A percentile compares a stretch with the other conserved stretches of the same genome.
Conservation (phyloP, 352 stramenopile species). For the Thraustochytrium striatum region DNA sequence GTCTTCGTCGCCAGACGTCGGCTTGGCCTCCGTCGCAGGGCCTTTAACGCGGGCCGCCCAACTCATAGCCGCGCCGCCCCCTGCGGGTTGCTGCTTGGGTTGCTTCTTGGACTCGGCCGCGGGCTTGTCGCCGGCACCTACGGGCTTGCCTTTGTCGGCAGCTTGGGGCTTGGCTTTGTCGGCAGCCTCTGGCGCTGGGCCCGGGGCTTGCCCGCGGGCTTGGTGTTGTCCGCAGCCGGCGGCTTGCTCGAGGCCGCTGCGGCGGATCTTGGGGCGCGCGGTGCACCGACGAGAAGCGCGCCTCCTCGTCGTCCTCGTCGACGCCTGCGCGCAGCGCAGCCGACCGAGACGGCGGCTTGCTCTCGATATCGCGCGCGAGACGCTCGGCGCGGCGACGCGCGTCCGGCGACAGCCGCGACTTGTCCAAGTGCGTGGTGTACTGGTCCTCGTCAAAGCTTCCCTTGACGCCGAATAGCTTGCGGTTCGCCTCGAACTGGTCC, state of each 20-base stretch:
- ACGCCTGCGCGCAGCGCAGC: constrained; percentile 73
- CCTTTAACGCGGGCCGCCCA: too few relatives aligned
- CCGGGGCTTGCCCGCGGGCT: too few relatives aligned
- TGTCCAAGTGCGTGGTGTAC: constrained; percentile 95
- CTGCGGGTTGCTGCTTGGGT: not conserved
- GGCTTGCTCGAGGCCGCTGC: constrained; percentile 2
- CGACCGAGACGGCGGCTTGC: constrained; percentile 79
- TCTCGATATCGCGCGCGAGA: constrained; percentile 90
- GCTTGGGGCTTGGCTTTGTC: not conserved
- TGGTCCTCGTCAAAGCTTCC: constrained; percentile 93
- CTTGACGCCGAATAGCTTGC: constrained; percentile 90
- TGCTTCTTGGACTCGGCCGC: constrained; percentile 36
- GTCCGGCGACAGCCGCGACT: constrained; percentile 75
- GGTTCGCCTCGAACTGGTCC: constrained; percentile 95
- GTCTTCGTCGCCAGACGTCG: too few relatives aligned
- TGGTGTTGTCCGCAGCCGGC: not conserved
- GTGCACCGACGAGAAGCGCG: constrained; percentile 88
- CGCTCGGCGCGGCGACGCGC: constrained; percentile 81
- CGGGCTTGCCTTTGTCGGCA: not conserved
- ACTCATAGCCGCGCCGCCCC: not conserved
- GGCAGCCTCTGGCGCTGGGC: not conserved
- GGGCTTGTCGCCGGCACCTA: constrained; percentile 50
- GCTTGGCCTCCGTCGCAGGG: not conserved
- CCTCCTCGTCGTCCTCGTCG: constrained; percentile 88
- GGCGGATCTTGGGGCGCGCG: constrained; percentile 47